Evolutionary conservation across 169 alveolate species (phyloP).

Genomic region (Cystoisospora suis): DNA sequence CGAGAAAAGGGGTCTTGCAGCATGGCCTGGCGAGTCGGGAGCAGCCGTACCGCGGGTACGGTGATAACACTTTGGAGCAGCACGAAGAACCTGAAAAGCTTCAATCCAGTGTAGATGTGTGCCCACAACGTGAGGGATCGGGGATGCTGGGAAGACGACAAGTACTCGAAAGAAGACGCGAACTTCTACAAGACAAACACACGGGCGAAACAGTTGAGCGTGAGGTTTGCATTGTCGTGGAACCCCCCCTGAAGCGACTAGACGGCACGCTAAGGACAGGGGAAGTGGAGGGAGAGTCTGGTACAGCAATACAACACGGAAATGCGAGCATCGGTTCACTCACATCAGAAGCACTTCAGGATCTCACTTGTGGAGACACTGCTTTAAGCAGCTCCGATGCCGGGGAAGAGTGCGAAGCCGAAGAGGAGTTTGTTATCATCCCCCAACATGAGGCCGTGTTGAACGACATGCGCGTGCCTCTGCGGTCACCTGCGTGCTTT

Average conservation of each 20-base stretch:
- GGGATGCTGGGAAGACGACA: neutral
- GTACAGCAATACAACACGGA: too few species aligned
- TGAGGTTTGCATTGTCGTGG: neutral
- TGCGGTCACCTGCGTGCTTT: conserved; percentile 57
- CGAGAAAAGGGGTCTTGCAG: too few species aligned
- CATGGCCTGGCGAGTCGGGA: too few species aligned
- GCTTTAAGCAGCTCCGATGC: too few species aligned
- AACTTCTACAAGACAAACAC: neutral
- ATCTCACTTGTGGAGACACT: too few species aligned
- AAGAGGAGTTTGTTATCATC: neutral
- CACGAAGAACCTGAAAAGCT: too few species aligned
- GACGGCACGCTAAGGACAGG: neutral
- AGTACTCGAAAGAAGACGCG: neutral
- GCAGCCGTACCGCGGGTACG: too few species aligned
- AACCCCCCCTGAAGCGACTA: neutral
- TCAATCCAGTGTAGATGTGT: too few species aligned
- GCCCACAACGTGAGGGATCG: too few species aligned
- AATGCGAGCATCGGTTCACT: too few species aligned
- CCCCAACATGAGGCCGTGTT: conserved; percentile 40
- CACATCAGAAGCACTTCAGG: too few species aligned
- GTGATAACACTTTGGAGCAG: too few species aligned
- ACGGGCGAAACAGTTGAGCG: neutral
- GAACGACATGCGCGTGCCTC: conserved; percentile 62
- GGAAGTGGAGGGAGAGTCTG: neutral
- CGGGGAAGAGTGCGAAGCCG: neutral